Conservation (phyloP, 2,329 filamentous ascomycete genomes). For the Pyrenochaeta sp. region DNA sequence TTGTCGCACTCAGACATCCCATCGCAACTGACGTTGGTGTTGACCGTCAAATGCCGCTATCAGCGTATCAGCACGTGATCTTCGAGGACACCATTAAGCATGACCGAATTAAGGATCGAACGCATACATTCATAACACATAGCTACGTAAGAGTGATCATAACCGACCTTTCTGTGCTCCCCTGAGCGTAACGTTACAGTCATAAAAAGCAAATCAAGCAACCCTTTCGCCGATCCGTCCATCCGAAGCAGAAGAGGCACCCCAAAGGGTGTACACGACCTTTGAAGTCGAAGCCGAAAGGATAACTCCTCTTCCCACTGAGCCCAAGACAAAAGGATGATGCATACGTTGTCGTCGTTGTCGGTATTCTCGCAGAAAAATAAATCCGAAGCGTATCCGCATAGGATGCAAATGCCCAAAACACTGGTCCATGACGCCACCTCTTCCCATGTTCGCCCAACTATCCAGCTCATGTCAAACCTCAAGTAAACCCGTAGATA, state of each 20-base stretch:
- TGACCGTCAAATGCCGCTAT: background rate
- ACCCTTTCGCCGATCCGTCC: constrained; percentile 4
- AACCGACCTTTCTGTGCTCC: constrained; percentile 4
- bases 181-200: constrained; percentile 17
- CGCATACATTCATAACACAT: constrained; percentile 42
- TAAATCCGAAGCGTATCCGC: constrained; percentile 8
- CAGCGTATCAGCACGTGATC: constrained; percentile 26
- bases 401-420: constrained; percentile 13
- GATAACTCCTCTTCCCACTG: background rate
- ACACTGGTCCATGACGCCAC: constrained; percentile 2
- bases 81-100: background rate
- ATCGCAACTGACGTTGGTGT: constrained; percentile 5
- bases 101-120: background rate
- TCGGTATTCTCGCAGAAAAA: background rate
- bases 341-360: background rate
- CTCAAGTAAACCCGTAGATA: constrained; percentile 15
- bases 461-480: background rate
- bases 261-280: background rate
- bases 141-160: constrained; percentile 26
- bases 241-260: constrained; percentile 1
- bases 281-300: background rate
- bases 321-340: constrained; percentile 2
- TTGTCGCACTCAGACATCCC: constrained; percentile 7
- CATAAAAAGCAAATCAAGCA: constrained; percentile 11
- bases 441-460: background rate